Evolutionary conservation across 2,329 filamentous ascomycete genomes (phyloP), one percentile per base, ranked within the genome.

Genomic region (Penicillium carneum): DNA sequence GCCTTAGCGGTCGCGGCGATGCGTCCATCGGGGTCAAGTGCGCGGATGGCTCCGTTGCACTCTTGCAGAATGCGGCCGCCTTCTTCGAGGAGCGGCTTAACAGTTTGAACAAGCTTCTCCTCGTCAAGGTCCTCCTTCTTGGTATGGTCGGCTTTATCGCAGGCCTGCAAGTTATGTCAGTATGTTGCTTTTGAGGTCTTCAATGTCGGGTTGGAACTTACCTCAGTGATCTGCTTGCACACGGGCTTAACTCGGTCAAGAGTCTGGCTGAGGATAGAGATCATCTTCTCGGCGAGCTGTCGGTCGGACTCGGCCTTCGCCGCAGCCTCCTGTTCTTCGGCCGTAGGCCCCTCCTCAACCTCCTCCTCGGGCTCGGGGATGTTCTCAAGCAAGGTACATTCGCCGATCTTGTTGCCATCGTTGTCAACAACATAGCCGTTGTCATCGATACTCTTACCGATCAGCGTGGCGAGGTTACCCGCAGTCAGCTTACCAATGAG

Each of bases 121-220:
- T 97, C 93, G 72, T 97, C 92, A 26, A 94, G 88, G 70, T 97
- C 92, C 4, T 96, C 91, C 78, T 92, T 90, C 45, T 90, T 89
- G 31, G 90, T 91, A 66, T 87, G 86, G 77, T 97, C 91, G 31
- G 91, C 92, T 57, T 84, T 84, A 70, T 96, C 91, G 71, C 96
- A 90, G 79, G 89, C 85, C 86, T 91, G 26, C 10, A 11, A 46
- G 23, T 31, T 66, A 63, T 65, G 55, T 64, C 49, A 63, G 52
- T 55, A 49, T 49, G 18, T 20, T 29, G 8, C 6, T 56, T n/a
- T 38, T 59, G 26, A 29, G 16, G 6, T 20, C 45, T 11, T 34
- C 4, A 26, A 42, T 14, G 72, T 11, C 7, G 20, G 33, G 39
- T 20, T 12, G 3, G 33, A 23, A 75, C 84, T 77, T 84, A 90